A percentile compares a stretch with the other conserved stretches of the same genome.
phyloP scores from a whole-genome alignment of 2,329 filamentous ascomycete species.

The Diplodia intermedia region DNA sequence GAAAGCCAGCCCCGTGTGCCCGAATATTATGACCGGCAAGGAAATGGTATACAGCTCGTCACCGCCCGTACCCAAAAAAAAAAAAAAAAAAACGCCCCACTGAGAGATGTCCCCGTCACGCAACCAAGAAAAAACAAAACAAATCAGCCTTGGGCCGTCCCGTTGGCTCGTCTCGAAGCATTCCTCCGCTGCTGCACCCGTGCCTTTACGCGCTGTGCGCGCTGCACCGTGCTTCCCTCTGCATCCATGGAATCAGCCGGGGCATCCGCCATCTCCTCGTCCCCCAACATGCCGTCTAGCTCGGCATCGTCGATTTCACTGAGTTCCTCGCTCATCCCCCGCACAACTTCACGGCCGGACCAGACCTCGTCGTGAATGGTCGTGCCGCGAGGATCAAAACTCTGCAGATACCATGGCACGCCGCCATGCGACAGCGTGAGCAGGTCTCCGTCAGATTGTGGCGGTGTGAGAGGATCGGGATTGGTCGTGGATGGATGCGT shows the following conservation, averaged over 20 bases:
- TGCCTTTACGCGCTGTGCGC: conserved; percentile 38
- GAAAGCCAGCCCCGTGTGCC: conserved; percentile 17
- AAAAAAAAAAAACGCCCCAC: conserved; percentile 1
- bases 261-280: conserved; percentile 40
- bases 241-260: conserved; percentile 35
- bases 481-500: conserved; percentile 52
- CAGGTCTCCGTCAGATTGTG: conserved; percentile 62
- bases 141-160: neutral
- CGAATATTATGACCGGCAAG: conserved; percentile 23
- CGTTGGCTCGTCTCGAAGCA: conserved; percentile 36
- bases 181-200: conserved; percentile 43
- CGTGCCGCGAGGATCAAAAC: conserved; percentile 80
- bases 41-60: conserved; percentile 34
- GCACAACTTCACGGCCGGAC: conserved; percentile 73
- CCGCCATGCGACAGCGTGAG: conserved; percentile 67
- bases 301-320: conserved; percentile 93
- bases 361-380: conserved; percentile 77
- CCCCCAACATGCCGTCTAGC: conserved; percentile 65
- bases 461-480: conserved; percentile 67
- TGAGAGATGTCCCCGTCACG: neutral
- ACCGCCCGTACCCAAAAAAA: conserved; percentile 14
- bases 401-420: conserved; percentile 84
- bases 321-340: conserved; percentile 81
- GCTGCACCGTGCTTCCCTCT: conserved; percentile 35
- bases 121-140: conserved; percentile 13